Conservation (phyloP, 495 filamentous ascomycete species). For the Oidiodendron maius region DNA sequence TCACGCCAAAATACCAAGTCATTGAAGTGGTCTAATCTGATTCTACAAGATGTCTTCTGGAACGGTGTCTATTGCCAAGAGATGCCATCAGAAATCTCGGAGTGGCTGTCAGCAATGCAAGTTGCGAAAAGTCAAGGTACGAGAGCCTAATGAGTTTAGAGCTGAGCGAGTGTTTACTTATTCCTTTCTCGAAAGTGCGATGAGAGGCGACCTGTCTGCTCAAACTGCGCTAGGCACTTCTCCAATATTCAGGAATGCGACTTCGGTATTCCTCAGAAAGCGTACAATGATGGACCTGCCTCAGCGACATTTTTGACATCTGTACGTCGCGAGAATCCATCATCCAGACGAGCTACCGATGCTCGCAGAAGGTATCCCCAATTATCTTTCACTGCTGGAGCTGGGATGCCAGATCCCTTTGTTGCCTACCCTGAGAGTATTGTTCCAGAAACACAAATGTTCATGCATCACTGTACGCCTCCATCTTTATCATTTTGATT, state of each 20-base stretch:
- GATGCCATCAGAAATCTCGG: conserved; percentile 10
- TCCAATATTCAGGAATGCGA: too few relatives aligned
- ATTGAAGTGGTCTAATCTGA: too few relatives aligned
- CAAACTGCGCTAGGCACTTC: conserved; percentile 9
- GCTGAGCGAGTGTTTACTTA: neutral
- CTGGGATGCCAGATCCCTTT: conserved; percentile 10
- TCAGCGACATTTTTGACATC: neutral
- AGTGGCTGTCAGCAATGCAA: conserved; percentile 5
- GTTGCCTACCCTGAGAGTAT: conserved; percentile 4
- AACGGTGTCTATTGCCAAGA: too few relatives aligned
- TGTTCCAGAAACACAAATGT: conserved; percentile 4
- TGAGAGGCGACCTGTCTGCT: conserved; percentile 8
- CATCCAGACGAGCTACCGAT: neutral
- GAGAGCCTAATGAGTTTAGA: neutral
- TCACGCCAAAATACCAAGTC: too few relatives aligned
- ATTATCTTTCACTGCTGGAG: neutral
- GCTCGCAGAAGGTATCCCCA: neutral
- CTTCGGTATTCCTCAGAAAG: too few relatives aligned
- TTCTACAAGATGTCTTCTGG: too few relatives aligned
- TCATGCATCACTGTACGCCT: conserved; percentile 14
- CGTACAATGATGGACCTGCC: conserved; percentile 3
- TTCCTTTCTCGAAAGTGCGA: conserved; percentile 8
- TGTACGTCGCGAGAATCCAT: neutral
- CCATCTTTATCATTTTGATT: neutral
- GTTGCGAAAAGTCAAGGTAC: conserved; percentile 7